Percentiles rank a stretch among this genome's conserved stretches.
phyloP scores from a whole-genome alignment of 106 monocot species.

The Phalaenopsis aphrodite region DNA sequence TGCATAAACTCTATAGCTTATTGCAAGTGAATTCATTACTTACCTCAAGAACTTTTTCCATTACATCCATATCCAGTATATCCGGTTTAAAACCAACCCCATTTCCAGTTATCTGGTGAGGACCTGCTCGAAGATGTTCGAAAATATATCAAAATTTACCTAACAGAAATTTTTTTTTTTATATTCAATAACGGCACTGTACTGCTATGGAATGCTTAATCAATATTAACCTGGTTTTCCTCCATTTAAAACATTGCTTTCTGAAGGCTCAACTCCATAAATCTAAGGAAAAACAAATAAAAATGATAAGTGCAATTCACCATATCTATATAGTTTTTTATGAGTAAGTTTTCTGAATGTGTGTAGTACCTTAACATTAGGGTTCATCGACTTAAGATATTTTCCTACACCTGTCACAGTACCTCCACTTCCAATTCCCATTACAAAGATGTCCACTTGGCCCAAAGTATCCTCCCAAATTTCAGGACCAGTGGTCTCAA shows the following conservation, averaged over 20 bases:
- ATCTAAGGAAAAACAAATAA: constrained; percentile 30
- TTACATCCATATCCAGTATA: constrained; percentile 93
- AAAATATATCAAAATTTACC: neutral
- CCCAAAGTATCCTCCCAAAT: constrained; percentile 85
- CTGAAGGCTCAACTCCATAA: constrained; percentile 94
- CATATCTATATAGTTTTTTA: neutral
- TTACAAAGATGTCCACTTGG: constrained; percentile 81
- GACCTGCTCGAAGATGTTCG: constrained; percentile 35
- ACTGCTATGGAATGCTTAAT: neutral
- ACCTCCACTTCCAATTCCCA: constrained; percentile 92
- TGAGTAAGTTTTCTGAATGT: neutral
- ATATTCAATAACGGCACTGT: neutral
- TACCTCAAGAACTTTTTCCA: constrained; percentile 94
- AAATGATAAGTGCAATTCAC: neutral
- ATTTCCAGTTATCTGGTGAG: constrained; percentile 87
- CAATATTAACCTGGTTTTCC: constrained; percentile 71
- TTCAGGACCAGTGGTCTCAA: constrained; percentile 87
- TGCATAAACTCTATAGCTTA: neutral
- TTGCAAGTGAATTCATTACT: neutral
- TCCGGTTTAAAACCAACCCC: constrained; percentile 92
- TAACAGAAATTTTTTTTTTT: neutral
- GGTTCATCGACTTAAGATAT: constrained; percentile 87
- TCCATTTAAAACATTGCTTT: constrained; percentile 90
- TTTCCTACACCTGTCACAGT: constrained; percentile 87
- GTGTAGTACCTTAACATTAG: constrained; percentile 59